Conservation (phyloP, 2,329 filamentous ascomycete genomes). For the Aspergillus pseudonomiae region DNA sequence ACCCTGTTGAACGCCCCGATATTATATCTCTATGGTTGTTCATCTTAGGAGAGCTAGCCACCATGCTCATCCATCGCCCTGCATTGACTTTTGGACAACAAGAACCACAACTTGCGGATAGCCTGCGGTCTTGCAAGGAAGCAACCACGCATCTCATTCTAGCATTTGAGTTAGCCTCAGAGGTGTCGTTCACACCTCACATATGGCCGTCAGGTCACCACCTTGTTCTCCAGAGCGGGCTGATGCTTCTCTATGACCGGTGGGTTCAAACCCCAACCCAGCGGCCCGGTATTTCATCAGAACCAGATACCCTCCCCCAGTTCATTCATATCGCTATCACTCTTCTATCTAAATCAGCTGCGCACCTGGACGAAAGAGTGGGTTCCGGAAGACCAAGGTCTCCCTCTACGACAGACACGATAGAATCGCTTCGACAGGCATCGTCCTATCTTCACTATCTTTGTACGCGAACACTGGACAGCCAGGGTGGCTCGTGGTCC, state of each 20-base stretch:
- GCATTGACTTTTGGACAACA: constrained; percentile 1
- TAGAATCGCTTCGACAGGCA: not conserved
- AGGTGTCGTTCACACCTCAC: not conserved
- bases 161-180: not conserved
- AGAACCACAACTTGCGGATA: constrained; percentile 1
- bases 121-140: not conserved
- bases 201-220: not conserved
- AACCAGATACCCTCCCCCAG: not conserved
- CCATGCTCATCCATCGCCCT: constrained; percentile 2
- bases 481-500: too few relatives aligned
- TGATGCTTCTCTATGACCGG: not conserved
- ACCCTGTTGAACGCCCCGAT: not conserved
- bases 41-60: not conserved
- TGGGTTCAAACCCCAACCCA: not conserved
- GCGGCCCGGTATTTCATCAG: too few relatives aligned
- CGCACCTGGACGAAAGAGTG: not conserved
- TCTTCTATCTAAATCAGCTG: not conserved
- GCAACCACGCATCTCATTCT: not conserved
- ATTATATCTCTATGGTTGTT: not conserved
- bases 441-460: not conserved
- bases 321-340: not conserved
- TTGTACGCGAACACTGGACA: not conserved
- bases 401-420: not conserved
- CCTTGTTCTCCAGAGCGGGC: not conserved
- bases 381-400: not conserved